A percentile compares a stretch with the other conserved stretches of the same genome.
These are phyloP conservation scores for Taphrina populina DNA, from an alignment of 1,139 yeast genomes.

Conservation along the genomic window DNA sequence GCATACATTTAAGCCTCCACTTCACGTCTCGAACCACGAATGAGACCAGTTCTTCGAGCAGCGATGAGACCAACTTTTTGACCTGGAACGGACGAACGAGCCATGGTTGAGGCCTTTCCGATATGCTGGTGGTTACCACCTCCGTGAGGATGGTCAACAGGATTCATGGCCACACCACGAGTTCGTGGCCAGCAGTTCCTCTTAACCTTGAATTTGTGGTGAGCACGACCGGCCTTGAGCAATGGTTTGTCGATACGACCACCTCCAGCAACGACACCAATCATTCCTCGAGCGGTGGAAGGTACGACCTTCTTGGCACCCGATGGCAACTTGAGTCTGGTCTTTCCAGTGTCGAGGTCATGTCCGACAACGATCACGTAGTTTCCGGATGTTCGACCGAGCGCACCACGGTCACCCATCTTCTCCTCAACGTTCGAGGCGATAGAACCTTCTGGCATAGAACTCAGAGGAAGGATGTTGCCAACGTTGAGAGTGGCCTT, in stretches of 20 bases:
- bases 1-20: conserved; percentile 53
- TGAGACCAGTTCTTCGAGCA: conserved; percentile 99
- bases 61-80: conserved; percentile 99
- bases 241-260: conserved; percentile 99
- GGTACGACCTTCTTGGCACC: conserved; percentile 97
- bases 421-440: conserved; percentile 98
- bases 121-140: conserved; percentile 98
- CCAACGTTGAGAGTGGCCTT: conserved; percentile 97
- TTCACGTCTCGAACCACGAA: conserved; percentile 99
- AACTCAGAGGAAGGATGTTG: conserved; percentile 93
- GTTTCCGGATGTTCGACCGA: conserved; percentile 99
- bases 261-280: conserved; percentile 99
- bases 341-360: conserved; percentile 98
- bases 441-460: conserved; percentile 99
- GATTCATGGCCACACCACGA: conserved; percentile 99
- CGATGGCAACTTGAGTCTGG: conserved; percentile 98
- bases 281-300: conserved; percentile 98
- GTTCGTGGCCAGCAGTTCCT: conserved; percentile 99
- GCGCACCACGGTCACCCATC: conserved; percentile 99
- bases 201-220: conserved; percentile 98
- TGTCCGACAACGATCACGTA: conserved; percentile 98
- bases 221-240: conserved; percentile 99
- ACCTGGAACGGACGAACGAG: conserved; percentile 99
- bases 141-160: conserved; percentile 99
- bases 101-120: conserved; percentile 98